Percentiles rank a stretch among this genome's conserved stretches.
Evolutionary conservation across 768 basidiomycete species (phyloP).

Genomic region (Leccinum sublutescens): DNA sequence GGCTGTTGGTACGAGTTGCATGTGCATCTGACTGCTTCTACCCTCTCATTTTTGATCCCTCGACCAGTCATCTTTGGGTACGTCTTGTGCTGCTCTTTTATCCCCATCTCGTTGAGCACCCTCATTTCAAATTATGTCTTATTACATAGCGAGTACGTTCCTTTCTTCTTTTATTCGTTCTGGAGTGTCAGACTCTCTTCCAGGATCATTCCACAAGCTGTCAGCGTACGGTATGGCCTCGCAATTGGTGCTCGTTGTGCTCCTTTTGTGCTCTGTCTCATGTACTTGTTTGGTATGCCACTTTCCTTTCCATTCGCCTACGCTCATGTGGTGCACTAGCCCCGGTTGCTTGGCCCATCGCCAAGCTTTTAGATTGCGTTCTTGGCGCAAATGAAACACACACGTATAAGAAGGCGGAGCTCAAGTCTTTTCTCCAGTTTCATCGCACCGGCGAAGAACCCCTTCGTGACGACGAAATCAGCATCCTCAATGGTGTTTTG

Average conservation of each 20-base stretch:
- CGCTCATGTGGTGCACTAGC: constrained; percentile 34
- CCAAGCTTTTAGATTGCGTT: constrained; percentile 73
- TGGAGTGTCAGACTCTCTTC: neutral
- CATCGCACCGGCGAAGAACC: constrained; percentile 74
- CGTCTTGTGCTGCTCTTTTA: constrained; percentile 16
- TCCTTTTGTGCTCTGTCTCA: constrained; percentile 68
- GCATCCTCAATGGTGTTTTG: constrained; percentile 75
- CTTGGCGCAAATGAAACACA: constrained; percentile 69
- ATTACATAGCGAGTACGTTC: constrained; percentile 38
- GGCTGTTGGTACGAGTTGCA: constrained; percentile 40
- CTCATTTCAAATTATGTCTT: neutral
- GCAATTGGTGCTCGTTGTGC: constrained; percentile 76
- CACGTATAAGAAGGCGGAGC: constrained; percentile 81
- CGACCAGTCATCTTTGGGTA: constrained; percentile 78
- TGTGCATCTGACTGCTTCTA: neutral
- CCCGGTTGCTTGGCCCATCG: constrained; percentile 73
- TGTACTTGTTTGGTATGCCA: constrained; percentile 55
- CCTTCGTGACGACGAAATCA: constrained; percentile 77
- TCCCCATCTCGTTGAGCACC: neutral
- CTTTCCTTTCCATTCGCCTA: neutral
- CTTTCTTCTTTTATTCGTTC: neutral
- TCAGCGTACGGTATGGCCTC: constrained; percentile 77
- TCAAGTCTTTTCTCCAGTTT: constrained; percentile 77
- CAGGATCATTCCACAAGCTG: constrained; percentile 71
- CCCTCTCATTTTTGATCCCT: neutral